Evolutionary conservation across 176 grass and related monocot species (phyloP), one percentile per base, ranked within the genome.

Genomic region (Carex myosuroides): DNA sequence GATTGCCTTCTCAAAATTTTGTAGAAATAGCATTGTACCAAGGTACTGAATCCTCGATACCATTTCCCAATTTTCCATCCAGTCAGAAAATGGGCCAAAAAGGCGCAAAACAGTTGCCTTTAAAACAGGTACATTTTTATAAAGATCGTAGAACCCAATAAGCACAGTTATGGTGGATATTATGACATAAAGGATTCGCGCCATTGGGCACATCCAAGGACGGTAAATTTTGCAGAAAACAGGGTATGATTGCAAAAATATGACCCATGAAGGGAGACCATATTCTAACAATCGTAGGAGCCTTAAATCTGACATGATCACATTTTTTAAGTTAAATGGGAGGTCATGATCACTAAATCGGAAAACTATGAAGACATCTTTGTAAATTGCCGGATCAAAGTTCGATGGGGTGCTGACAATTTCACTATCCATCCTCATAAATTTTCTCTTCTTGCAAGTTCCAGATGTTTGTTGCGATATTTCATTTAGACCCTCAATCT

Each of bases 21-120:
- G 90, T 41, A 97, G 87, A 84, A 97, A 92, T 82, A 94, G 85
- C 78, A 97, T 97, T 44, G 95, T 97, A 22, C 94, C 94, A 60
- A 97, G 87, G 80, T 97, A 97, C 35, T 92, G 89, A 60, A 97
- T 89, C 55, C 94, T 65, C 3, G 92, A 88, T 46, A 92, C 71
- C 92, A 97, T 97, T 66, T 97, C 94, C 94, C 92, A 97, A 79
- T 55, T 85, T 91, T 97, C 90, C 82, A 94, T 94, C 94, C 94
- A 94, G 13, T 81, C 84, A 57, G 90, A 97, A 53, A 97, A 86
- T 17, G 94, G 94, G 1, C 94, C 94, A 24, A 87, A 92, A 81
- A 97, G 85, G 80, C 82, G 88, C 50, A 86, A 87, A 10, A 87
- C 94, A 2, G 94, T 84, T 2, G 84, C 86, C 84, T 94, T 94